Evolutionary conservation across 1,139 yeast genomes (phyloP).

Genomic region (Yamadazyma spencermartinsiae): DNA sequence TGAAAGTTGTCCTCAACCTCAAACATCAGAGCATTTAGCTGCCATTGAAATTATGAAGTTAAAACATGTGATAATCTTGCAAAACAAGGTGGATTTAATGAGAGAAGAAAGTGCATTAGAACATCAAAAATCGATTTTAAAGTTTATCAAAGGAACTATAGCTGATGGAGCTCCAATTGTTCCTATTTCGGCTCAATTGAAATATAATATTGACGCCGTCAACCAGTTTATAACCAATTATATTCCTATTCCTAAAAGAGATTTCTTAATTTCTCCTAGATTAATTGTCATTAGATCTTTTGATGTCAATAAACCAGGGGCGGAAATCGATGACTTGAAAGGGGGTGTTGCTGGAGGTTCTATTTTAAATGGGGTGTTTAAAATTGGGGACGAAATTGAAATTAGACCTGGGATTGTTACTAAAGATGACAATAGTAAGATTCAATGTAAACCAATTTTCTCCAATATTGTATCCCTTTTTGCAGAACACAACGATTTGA

Average conservation of each 20-base stretch:
- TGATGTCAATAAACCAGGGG: constrained; percentile 98
- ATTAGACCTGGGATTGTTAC: constrained; percentile 98
- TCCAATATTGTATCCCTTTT: constrained; percentile 91
- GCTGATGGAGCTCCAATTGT: constrained; percentile 99
- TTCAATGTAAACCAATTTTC: constrained; percentile 94
- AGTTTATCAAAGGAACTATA: constrained; percentile 94
- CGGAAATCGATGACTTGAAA: constrained; percentile 93
- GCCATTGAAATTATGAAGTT: constrained; percentile 99
- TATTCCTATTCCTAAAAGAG: constrained; percentile 96
- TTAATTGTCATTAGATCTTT: constrained; percentile 97
- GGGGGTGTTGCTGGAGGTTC: constrained; percentile 99
- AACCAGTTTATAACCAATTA: constrained; percentile 94
- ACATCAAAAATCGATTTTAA: constrained; percentile 88
- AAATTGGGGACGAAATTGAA: constrained; percentile 97
- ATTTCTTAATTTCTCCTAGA: constrained; percentile 89
- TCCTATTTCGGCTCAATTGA: constrained; percentile 98
- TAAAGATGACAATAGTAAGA: constrained; percentile 88
- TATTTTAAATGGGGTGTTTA: constrained; percentile 93
- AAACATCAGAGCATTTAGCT: constrained; percentile 98
- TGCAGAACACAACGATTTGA: constrained; percentile 97
- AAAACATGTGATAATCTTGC: constrained; percentile 93
- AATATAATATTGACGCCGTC: constrained; percentile 97
- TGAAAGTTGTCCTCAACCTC: constrained; percentile 99
- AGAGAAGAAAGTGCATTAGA: constrained; percentile 95
- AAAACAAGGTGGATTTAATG: constrained; percentile 98